Evolutionary conservation across 345 rosid genomes (phyloP), one percentile per base, ranked within the genome.

Genomic region (Euphorbia tirucalli): DNA sequence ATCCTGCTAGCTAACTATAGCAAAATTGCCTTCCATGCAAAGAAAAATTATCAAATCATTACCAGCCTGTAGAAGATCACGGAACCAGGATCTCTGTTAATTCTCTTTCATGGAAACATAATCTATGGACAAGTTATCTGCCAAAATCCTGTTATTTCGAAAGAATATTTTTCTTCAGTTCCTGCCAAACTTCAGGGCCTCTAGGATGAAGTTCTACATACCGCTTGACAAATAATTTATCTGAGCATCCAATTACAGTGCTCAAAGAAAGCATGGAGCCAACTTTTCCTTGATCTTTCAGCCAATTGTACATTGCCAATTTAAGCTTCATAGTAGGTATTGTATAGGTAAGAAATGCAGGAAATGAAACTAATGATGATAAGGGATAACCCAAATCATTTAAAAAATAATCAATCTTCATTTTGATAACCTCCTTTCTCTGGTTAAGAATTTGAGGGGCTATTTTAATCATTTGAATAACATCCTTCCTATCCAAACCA

Each of bases 251-350:
- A 11, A 93, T 30, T 70, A 89, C 21, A 55, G 92, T 85, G 44
- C 88, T 79, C 75, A 87, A 69, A 44, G 88, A 70, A 44, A 79
- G 66, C 68, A 5, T 59, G 22, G 83, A 83, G n/a, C 66, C 70
- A 10, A 52, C 83, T 32, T 72, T 73, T 48, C 84, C 87, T 72
- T 81, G 75, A 71, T 87, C 80, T 77, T 71, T 82, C 73, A 91
- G 84, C 98, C 98, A 91, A 77, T 74, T 75, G 73, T 86, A 90
- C 96, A 91, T 89, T 30, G 74, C 75, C 41, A 82, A 54, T 71
- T 90, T 86, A 44, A 87, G 82, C 77, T 85, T 80, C 70, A 84
- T 71, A 74, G 92, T 86, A 66, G 71, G 71, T 44, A 68, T 66
- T 24, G 83, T 81, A 64, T 83, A 88, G 72, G 37, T 55, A 57